Base-by-base conservation (phyloP, 2,329 filamentous ascomycete genomes). In the Clonostachys rhizophaga region DNA sequence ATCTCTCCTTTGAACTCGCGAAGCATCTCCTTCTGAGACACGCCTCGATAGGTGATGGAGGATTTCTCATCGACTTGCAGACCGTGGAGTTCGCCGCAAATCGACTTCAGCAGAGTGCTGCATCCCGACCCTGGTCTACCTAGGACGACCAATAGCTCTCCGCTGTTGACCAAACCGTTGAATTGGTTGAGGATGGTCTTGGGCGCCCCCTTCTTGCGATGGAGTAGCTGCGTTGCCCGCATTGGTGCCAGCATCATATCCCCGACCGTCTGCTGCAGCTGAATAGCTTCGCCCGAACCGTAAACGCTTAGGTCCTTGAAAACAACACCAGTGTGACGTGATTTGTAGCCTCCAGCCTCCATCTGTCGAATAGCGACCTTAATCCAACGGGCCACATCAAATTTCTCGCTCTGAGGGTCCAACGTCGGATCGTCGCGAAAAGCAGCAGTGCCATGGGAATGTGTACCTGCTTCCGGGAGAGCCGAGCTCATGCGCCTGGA, bases 91-190 rank as follows among this genome's bases (percentile, higher is more conserved):
- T 87, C 77, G 37, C 81, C 81, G 14, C 70, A 75, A 24, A 87
- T 67, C 0, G 81, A 72, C 64, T 85, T 86, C 9, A 87, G 67
- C 1, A 86, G 65, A 0, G 83, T 87, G 44, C 74, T 79, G 61
- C 83, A 87, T 6, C 84, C 83, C 5, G 77, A 81, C 0, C 78
- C 78, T 1, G 86, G 85, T 24, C 83, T 74, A 4, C 86, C 85
- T 0, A 89, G 73, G 2, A 89, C 84, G 3, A 87, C 75, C 17
- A 88, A 62, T 60, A 89, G 78, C 68, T 89, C 84, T 5, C 85
- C 84, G 44, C 71, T 75, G 48, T 75, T 70, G 13, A 89, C 62
- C 4, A 87, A 52, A 5, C 86, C 86, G 54, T 87, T 78, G 50
- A 89, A 86, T 47, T 75, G 67, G 34, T 74, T 71, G 16, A 89